Evolutionary conservation across 108 stramenopile species (phyloP).

Genomic region (Cyclotella kingstonii): DNA sequence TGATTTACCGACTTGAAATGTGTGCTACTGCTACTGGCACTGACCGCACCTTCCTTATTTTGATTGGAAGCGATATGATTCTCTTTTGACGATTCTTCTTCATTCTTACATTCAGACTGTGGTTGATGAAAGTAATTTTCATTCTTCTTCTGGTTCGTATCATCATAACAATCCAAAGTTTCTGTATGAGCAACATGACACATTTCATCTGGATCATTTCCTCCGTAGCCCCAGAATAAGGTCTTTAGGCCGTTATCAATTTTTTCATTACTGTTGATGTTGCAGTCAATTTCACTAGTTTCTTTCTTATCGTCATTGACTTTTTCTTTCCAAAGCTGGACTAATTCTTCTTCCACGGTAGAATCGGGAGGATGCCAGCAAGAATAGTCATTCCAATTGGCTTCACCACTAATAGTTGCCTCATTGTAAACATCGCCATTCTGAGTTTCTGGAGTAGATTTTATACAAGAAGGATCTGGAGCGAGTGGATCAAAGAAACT

Average conservation of each 20-base stretch:
- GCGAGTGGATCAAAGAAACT: slow-evolving; percentile 62
- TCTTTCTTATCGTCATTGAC: slow-evolving; percentile 39
- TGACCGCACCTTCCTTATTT: background rate
- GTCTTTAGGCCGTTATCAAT: slow-evolving; percentile 18
- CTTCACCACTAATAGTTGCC: slow-evolving; percentile 25
- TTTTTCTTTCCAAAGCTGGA: slow-evolving; percentile 45
- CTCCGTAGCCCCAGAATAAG: slow-evolving; percentile 35
- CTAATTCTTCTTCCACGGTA: slow-evolving; percentile 57
- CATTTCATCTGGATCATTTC: slow-evolving; percentile 39
- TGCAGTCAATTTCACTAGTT: slow-evolving; percentile 1
- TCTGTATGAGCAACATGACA: slow-evolving; percentile 3
- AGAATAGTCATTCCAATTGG: too few species aligned
- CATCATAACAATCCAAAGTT: background rate
- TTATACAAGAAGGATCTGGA: slow-evolving; percentile 59
- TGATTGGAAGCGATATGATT: slow-evolving; percentile 1
- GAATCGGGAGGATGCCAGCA: slow-evolving; percentile 60
- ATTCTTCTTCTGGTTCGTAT: slow-evolving; percentile 7
- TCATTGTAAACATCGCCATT: slow-evolving; percentile 10
- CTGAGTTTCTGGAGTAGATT: too few species aligned
- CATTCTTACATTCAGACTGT: too few species aligned
- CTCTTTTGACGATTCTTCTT: too few species aligned
- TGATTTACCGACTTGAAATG: background rate
- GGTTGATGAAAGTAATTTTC: too few species aligned
- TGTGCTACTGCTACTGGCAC: background rate
- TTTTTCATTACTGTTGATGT: background rate